phyloP scores from a whole-genome alignment of 2,329 filamentous ascomycete species.

The Aspergillus pseudotamarii region DNA sequence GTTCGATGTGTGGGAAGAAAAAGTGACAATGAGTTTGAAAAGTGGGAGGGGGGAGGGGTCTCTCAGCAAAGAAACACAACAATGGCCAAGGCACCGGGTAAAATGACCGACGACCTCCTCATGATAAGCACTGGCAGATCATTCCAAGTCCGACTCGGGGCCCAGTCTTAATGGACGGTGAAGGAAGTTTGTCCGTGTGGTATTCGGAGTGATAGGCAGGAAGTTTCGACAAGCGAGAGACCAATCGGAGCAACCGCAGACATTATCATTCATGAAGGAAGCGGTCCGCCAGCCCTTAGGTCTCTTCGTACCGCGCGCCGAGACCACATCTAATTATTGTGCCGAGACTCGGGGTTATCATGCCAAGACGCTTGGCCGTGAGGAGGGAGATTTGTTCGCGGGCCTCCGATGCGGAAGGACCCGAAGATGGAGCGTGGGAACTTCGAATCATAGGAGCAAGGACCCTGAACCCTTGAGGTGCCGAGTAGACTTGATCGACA shows the following conservation, averaged over 20 bases:
- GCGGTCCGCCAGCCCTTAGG: neutral
- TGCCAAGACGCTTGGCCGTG: conserved; percentile 7
- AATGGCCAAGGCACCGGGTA: neutral
- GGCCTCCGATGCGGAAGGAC: conserved; percentile 1
- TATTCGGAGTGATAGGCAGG: neutral
- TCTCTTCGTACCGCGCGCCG: neutral
- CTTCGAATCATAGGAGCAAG: neutral
- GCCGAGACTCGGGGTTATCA: conserved; percentile 6
- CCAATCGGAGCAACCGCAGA: neutral
- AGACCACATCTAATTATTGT: neutral
- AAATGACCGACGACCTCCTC: neutral
- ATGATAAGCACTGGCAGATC: conserved; percentile 3
- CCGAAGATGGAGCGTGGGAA: conserved; percentile 1
- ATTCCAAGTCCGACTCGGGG: neutral
- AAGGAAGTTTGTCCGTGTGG: neutral
- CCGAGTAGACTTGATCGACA: neutral
- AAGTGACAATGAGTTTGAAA: neutral
- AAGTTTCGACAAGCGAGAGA: neutral
- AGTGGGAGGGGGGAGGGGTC: neutral
- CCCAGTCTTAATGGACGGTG: neutral
- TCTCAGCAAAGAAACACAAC: neutral
- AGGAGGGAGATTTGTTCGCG: conserved; percentile 1
- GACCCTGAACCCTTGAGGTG: neutral
- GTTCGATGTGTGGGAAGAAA: neutral
- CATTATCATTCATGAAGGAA: neutral